phyloP scores from a whole-genome alignment of 2,329 filamentous ascomycete genomes.

The Talaromyces sp. region DNA sequence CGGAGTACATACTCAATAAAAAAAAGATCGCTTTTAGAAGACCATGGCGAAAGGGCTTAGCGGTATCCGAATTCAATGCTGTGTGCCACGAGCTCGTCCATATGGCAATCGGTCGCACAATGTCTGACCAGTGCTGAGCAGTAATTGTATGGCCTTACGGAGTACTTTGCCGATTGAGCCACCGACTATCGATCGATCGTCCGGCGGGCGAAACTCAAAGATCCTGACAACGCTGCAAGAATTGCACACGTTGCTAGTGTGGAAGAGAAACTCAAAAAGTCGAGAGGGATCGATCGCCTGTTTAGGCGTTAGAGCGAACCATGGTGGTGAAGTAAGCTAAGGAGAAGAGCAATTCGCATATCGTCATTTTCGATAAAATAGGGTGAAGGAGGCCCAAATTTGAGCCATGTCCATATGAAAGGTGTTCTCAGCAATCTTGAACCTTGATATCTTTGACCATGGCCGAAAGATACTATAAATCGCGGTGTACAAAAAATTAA shows the following conservation, averaged over 20 bases:
- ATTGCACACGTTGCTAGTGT: not conserved
- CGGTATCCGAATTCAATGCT: not conserved
- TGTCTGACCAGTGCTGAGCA: not conserved
- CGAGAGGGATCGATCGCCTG: not conserved
- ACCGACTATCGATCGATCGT: not conserved
- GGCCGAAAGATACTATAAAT: not conserved
- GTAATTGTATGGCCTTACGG: not conserved
- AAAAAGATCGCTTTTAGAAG: not conserved
- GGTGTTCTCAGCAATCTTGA: not conserved
- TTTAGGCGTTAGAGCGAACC: not conserved
- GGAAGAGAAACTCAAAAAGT: not conserved
- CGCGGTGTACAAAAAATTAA: too few species aligned
- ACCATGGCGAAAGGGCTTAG: not conserved
- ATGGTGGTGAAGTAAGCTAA: not conserved
- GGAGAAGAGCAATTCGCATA: not conserved
- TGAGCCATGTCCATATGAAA: not conserved
- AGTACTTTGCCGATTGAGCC: not conserved
- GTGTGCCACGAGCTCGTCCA: not conserved
- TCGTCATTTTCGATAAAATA: not conserved
- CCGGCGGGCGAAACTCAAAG: not conserved
- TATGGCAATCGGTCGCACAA: not conserved
- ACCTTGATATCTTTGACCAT: not conserved
- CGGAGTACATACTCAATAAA: not conserved
- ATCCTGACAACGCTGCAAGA: not conserved
- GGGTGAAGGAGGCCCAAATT: not conserved